Percentiles rank a stretch among this genome's conserved stretches.
phyloP scores from a whole-genome alignment of 2,329 filamentous ascomycete species.

The Hortaea sp. region DNA sequence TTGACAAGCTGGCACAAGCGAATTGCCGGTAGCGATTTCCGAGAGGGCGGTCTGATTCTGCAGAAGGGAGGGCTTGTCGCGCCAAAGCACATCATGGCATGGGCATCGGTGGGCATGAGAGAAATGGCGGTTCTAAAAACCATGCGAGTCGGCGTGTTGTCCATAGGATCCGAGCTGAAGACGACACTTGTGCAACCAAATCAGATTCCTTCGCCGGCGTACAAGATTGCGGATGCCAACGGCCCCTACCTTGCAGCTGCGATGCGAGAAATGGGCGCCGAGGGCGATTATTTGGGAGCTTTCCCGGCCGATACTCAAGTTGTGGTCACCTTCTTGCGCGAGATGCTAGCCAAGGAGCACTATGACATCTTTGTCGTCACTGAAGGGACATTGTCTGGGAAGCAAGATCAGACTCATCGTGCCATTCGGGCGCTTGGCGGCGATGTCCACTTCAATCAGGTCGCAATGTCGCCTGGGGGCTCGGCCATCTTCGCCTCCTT shows the following conservation, averaged over 20 bases:
- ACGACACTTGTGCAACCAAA: background rate
- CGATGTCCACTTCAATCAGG: background rate
- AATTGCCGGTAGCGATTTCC: slow-evolving; percentile 6
- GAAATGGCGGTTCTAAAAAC: background rate
- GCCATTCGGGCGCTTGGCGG: background rate
- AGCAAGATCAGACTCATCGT: background rate
- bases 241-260: slow-evolving; percentile 5
- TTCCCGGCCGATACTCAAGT: slow-evolving; percentile 1
- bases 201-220: background rate
- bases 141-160: slow-evolving; percentile 1
- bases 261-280: slow-evolving; percentile 5
- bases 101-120: slow-evolving; percentile 2
- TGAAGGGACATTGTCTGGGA: background rate
- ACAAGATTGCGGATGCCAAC: slow-evolving; percentile 5
- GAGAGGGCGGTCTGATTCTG: slow-evolving; percentile 1
- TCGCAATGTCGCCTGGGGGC: slow-evolving; percentile 1
- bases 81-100: slow-evolving; percentile 4
- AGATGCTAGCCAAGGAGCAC: background rate
- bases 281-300: slow-evolving; percentile 1
- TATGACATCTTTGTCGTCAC: slow-evolving; percentile 2
- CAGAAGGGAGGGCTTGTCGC: slow-evolving; percentile 1
- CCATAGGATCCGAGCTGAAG: slow-evolving; percentile 1
- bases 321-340: background rate
- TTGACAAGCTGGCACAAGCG: slow-evolving; percentile 4
- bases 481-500: slow-evolving; percentile 1